Evolutionary conservation across 2,329 filamentous ascomycete genomes (phyloP).

Genomic region (Trichoderma sp.): DNA sequence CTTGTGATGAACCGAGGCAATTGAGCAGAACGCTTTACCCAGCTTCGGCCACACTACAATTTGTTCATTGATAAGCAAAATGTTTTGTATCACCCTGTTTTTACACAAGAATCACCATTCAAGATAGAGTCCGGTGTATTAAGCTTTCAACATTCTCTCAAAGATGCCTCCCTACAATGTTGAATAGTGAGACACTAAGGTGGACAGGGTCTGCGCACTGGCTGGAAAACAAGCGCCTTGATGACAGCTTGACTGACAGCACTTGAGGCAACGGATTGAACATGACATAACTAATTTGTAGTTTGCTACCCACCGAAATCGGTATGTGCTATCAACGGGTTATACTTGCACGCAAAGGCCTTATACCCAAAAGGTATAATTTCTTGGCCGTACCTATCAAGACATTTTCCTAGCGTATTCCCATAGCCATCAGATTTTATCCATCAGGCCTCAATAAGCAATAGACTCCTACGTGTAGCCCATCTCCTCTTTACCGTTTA

Average conservation of each 20-base stretch:
- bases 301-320: background rate
- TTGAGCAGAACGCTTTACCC: background rate
- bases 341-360: background rate
- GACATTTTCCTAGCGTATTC: background rate
- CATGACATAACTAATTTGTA: background rate
- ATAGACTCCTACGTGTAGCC: background rate
- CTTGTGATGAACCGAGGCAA: background rate
- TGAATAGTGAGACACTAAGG: background rate
- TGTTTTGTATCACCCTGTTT: no score
- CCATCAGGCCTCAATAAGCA: background rate
- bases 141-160: no score
- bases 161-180: no score
- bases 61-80: no score
- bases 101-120: no score
- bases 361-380: background rate
- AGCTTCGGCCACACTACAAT: background rate
- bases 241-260: background rate
- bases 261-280: background rate
- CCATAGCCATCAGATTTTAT: background rate
- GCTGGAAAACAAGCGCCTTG: background rate
- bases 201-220: background rate
- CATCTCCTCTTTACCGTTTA: background rate
- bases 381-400: background rate
- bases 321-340: background rate
- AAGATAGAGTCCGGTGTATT: no score